These are phyloP conservation scores for Odonthalia washingtoniensis DNA, from an alignment of 31 red algal genomes.

Conservation along the genomic window DNA sequence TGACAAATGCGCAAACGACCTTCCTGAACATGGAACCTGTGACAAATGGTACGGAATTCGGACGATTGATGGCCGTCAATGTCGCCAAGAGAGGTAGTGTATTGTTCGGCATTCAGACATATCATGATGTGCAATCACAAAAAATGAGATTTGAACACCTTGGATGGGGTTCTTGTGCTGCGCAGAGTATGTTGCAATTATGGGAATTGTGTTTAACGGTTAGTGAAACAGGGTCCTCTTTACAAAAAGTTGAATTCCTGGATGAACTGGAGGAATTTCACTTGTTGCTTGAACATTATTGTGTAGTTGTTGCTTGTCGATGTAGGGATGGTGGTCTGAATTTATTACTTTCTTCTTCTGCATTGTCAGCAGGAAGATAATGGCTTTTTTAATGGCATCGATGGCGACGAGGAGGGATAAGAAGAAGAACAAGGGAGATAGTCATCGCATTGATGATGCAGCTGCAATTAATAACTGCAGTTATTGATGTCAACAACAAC, in stretches of 20 bases:
- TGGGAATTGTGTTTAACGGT: constrained; percentile 20
- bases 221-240: background rate
- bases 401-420: no score
- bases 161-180: constrained; percentile 51
- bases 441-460: no score
- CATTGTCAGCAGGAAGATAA: no score
- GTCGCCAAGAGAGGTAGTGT: constrained; percentile 76
- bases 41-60: constrained; percentile 71
- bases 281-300: constrained; percentile 91
- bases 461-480: no score
- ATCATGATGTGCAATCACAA: constrained; percentile 61
- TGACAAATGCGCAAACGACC: constrained; percentile 14
- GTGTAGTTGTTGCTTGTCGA: constrained; percentile 44
- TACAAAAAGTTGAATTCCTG: constrained; percentile 74
- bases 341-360: no score
- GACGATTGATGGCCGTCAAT: constrained; percentile 76
- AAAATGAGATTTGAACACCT: constrained; percentile 56
- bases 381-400: no score
- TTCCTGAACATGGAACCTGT: constrained; percentile 75
- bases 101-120: constrained; percentile 58
- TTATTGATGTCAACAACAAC: no score
- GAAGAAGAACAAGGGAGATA: no score
- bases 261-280: constrained; percentile 92
- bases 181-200: constrained; percentile 47
- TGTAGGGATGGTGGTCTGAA: no score